Conservation (phyloP, 2,329 filamentous ascomycete species). For the Venturiaceae sp. region DNA sequence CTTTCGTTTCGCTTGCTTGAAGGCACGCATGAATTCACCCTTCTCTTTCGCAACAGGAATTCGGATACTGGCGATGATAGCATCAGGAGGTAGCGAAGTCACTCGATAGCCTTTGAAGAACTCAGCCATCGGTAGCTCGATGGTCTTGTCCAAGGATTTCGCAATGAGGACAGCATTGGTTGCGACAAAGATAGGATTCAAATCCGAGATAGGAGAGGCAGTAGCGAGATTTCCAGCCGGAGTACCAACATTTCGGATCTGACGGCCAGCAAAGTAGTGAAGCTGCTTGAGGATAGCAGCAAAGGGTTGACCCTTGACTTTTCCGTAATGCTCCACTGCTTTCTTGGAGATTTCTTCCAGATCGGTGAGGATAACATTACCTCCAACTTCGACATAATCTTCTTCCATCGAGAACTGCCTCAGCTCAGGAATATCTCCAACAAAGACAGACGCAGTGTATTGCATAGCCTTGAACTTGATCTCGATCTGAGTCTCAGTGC, state of each 20-base stretch:
- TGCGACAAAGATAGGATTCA: constrained; percentile 89
- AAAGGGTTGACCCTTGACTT: constrained; percentile 65
- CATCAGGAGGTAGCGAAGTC: constrained; percentile 72
- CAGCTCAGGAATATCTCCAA: constrained; percentile 87
- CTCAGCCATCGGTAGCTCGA: constrained; percentile 78
- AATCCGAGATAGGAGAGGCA: constrained; percentile 89
- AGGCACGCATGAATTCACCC: constrained; percentile 77
- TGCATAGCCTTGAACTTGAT: constrained; percentile 95
- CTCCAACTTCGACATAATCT: constrained; percentile 80
- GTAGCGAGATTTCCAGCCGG: constrained; percentile 91
- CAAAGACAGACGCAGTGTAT: constrained; percentile 82
- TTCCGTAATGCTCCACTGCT: constrained; percentile 70
- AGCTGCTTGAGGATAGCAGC: constrained; percentile 89
- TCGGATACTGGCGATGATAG: constrained; percentile 77
- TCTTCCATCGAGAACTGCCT: constrained; percentile 71
- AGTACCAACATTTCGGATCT: constrained; percentile 96
- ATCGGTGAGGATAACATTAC: constrained; percentile 87
- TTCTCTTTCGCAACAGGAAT: constrained; percentile 67
- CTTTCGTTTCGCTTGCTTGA: constrained; percentile 95
- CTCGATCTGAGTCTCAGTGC: constrained; percentile 96
- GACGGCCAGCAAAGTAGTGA: constrained; percentile 85
- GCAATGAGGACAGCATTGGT: constrained; percentile 74
- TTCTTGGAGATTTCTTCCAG: constrained; percentile 75
- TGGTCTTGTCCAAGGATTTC: constrained; percentile 62
- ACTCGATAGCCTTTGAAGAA: constrained; percentile 90